Conservation (phyloP, 768 basidiomycete species). For the Multifurca ochricompacta region DNA sequence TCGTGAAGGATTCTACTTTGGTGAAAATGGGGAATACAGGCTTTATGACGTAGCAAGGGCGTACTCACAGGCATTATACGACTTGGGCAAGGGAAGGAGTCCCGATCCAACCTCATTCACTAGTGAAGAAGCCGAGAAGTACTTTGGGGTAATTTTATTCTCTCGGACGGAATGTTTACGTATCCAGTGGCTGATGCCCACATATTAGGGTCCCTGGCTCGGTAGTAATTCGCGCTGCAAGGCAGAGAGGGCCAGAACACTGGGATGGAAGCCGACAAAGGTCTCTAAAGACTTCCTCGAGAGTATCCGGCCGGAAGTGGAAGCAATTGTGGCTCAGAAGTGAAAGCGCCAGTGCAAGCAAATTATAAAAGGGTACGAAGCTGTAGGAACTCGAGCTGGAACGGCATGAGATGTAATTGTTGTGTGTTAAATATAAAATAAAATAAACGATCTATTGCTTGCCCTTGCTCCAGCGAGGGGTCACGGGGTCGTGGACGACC, state of each 20-base stretch:
- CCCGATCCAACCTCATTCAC: slow-evolving; percentile 40
- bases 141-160: slow-evolving; percentile 25
- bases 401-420: not conserved
- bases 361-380: not conserved
- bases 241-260: slow-evolving; percentile 33
- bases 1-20: slow-evolving; percentile 33
- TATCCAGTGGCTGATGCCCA: not conserved
- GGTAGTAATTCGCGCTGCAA: slow-evolving; percentile 37
- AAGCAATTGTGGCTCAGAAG: slow-evolving; percentile 19
- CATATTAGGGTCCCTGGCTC: slow-evolving; percentile 14
- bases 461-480: too few relatives aligned
- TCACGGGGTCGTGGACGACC: too few relatives aligned
- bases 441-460: too few relatives aligned
- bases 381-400: too few relatives aligned
- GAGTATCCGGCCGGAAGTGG: slow-evolving; percentile 41
- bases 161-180: not conserved
- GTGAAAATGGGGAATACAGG: slow-evolving; percentile 29
- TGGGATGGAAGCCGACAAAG: slow-evolving; percentile 49
- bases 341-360: not conserved
- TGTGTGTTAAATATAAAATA: too few relatives aligned
- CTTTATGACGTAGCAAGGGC: slow-evolving; percentile 31
- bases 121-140: slow-evolving; percentile 34
- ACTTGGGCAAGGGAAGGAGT: slow-evolving; percentile 27
- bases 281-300: slow-evolving; percentile 42
- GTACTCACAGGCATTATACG: slow-evolving; percentile 31